These are phyloP conservation scores for Paraurostyla sp. DNA, from an alignment of 73 alveolate species.

Conservation along the genomic window DNA sequence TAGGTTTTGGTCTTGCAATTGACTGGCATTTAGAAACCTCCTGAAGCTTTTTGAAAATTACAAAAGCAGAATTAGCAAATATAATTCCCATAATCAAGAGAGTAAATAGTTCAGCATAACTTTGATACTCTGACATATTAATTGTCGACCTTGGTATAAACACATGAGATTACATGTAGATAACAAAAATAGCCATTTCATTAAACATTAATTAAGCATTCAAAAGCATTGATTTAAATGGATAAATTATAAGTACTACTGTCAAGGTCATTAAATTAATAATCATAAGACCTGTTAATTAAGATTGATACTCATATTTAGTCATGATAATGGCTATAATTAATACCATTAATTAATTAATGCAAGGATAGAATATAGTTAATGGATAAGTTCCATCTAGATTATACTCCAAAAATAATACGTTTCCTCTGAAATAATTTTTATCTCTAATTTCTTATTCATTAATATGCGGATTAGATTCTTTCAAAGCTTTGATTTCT, in stretches of 20 bases:
- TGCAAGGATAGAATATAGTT: neutral
- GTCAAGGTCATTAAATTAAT: neutral
- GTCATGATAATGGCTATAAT: neutral
- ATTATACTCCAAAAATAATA: neutral
- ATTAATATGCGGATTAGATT: neutral
- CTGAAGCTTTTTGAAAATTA: no score
- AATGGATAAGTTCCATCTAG: neutral
- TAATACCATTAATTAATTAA: neutral
- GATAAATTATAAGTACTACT: neutral
- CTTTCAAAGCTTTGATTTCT: neutral
- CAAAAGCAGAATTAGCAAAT: no score
- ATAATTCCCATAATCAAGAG: no score
- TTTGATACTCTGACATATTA: no score
- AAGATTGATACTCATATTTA: neutral
- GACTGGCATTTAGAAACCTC: no score
- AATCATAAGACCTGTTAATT: neutral
- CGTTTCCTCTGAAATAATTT: neutral
- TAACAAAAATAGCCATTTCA: slow-evolving; percentile 3
- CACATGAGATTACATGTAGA: slow-evolving; percentile 14
- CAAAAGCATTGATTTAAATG: neutral
- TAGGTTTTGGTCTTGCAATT: no score
- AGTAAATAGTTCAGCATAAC: no score
- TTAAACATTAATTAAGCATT: slow-evolving; percentile 16
- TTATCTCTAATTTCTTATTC: neutral
- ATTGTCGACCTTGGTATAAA: neutral